Evolutionary conservation across 805 yeast species (phyloP).

Genomic region (Cyberlindnera maritima): DNA sequence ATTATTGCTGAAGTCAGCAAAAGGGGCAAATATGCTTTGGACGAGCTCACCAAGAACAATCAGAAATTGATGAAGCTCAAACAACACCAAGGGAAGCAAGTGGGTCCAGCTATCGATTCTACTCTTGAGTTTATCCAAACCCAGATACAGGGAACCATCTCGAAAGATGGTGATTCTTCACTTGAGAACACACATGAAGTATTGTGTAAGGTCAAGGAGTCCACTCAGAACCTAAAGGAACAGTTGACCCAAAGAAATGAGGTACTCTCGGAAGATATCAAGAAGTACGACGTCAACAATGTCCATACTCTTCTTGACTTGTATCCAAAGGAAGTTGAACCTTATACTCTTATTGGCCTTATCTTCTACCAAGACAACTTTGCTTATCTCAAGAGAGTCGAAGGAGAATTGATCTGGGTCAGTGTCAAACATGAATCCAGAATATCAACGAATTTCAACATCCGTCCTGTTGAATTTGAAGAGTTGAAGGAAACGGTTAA

Average conservation of each 20-base stretch:
- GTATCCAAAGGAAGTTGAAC: conserved; percentile 28
- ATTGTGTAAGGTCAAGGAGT: conserved; percentile 6
- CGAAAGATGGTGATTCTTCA: conserved; percentile 15
- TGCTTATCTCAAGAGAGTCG: conserved; percentile 27
- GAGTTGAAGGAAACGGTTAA: conserved; percentile 15
- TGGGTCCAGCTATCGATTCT: conserved; percentile 25
- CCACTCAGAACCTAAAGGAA: conserved; percentile 17
- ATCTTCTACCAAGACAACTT: conserved; percentile 32
- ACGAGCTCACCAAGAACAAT: conserved; percentile 4
- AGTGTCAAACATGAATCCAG: conserved; percentile 29
- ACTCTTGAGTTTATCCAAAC: conserved; percentile 26
- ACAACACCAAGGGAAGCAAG: conserved; percentile 33
- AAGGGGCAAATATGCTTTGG: conserved; percentile 14
- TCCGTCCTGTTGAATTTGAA: conserved; percentile 25
- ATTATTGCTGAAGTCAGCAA: conserved; percentile 11
- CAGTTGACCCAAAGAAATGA: conserved; percentile 6
- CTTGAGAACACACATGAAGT: conserved; percentile 2
- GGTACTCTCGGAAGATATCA: conserved; percentile 17
- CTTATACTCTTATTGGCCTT: conserved; percentile 38
- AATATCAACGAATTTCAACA: conserved; percentile 25
- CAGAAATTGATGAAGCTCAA: conserved; percentile 24
- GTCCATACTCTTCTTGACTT: conserved; percentile 27
- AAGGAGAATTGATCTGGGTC: conserved; percentile 30
- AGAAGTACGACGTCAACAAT: conserved; percentile 24
- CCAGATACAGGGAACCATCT: conserved; percentile 13